phyloP scores from a whole-genome alignment of 805 yeast genomes.

The Brettanomyces sp. region DNA sequence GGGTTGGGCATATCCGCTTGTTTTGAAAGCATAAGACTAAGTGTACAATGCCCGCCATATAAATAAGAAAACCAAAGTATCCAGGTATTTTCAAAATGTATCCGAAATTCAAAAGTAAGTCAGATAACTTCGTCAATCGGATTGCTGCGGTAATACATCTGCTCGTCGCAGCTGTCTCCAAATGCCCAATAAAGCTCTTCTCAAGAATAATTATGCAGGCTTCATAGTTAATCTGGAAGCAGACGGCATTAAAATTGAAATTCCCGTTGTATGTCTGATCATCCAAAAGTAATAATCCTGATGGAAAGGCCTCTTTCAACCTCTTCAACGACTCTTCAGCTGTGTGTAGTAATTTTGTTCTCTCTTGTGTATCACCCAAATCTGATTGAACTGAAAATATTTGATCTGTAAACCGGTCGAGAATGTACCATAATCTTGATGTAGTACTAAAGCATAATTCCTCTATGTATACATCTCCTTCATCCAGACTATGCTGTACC shows the following conservation, averaged over 20 bases:
- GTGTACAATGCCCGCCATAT: not conserved
- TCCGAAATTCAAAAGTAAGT: not conserved
- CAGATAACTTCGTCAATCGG: slow-evolving; percentile 8
- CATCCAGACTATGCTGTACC: slow-evolving; percentile 7
- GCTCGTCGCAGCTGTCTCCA: slow-evolving; percentile 6
- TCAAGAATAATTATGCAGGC: slow-evolving; percentile 14
- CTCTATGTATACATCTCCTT: slow-evolving; percentile 6
- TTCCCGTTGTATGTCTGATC: not conserved
- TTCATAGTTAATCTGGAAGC: slow-evolving; percentile 19
- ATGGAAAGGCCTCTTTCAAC: slow-evolving; percentile 16
- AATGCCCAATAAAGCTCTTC: slow-evolving; percentile 13
- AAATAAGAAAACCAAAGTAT: not conserved
- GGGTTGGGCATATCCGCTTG: too few relatives aligned
- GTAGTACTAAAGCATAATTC: slow-evolving; percentile 21
- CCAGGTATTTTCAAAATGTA: not conserved
- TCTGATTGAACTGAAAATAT: slow-evolving; percentile 24
- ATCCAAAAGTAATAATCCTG: slow-evolving; percentile 3
- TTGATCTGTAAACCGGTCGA: slow-evolving; percentile 26
- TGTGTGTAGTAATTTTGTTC: slow-evolving; percentile 15
- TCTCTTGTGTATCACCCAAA: slow-evolving; percentile 24
- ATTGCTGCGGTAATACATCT: slow-evolving; percentile 13
- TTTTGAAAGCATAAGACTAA: too few relatives aligned
- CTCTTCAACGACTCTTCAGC: slow-evolving; percentile 18
- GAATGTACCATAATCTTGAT: slow-evolving; percentile 22
- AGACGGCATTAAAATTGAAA: not conserved